Evolutionary conservation across 2,329 filamentous ascomycete genomes (phyloP).

Genomic region (Ascochyta viciae-villosae): DNA sequence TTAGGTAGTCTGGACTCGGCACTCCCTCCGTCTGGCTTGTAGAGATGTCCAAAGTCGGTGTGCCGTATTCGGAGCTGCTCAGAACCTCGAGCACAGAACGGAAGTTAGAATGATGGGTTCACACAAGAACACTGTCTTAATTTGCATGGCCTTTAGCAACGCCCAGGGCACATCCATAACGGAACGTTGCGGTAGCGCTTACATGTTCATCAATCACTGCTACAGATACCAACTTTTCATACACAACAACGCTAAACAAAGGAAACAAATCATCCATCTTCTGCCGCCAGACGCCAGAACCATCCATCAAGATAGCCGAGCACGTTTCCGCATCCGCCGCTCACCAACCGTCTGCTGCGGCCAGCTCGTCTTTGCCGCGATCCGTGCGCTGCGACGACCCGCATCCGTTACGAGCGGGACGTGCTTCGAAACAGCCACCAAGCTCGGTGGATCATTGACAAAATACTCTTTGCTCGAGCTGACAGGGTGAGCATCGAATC

Average conservation of each 20-base stretch:
- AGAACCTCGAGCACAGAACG: background rate
- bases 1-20: too few species aligned
- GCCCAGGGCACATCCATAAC: too few species aligned
- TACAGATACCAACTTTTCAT: background rate
- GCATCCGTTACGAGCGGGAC: background rate
- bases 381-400: background rate
- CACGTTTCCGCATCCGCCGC: background rate
- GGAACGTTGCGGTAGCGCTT: too few species aligned
- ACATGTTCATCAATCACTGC: background rate
- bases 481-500: slow-evolving; percentile 26
- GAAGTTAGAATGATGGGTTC: background rate
- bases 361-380: background rate
- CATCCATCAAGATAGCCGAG: background rate
- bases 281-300: background rate
- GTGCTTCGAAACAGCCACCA: slow-evolving; percentile 1
- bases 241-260: background rate
- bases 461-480: slow-evolving; percentile 21
- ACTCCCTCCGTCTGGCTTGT: background rate
- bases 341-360: background rate
- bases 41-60: too few species aligned
- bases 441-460: slow-evolving; percentile 21
- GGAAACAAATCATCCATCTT: background rate
- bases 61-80: too few species aligned
- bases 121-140: background rate
- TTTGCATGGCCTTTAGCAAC: too few species aligned